Evolutionary conservation across 192 early-diverging fungal species (phyloP).

Genomic region (Haplosporangium gracile): DNA sequence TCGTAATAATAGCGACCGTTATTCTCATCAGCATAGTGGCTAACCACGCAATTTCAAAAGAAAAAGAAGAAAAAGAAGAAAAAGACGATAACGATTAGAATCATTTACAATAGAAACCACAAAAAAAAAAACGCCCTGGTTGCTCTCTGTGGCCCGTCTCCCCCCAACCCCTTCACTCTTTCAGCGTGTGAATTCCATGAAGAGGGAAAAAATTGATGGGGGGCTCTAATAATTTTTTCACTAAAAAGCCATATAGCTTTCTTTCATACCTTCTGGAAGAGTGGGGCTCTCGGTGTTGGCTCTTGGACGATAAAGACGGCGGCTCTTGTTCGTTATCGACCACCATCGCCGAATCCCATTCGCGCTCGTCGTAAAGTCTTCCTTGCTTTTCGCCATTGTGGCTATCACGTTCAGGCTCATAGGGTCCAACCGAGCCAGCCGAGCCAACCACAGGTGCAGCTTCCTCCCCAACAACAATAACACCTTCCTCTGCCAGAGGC

Average conservation of each 20-base stretch:
- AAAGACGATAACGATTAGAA: not conserved
- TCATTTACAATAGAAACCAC: not conserved
- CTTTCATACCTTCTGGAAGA: not conserved
- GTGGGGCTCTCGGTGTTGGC: constrained; percentile 7
- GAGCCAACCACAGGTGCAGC: not conserved
- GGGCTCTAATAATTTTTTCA: not conserved
- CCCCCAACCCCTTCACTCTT: not conserved
- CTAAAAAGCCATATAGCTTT: not conserved
- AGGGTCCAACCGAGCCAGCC: constrained; percentile 4
- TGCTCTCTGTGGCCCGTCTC: not conserved
- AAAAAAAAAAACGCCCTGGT: not conserved
- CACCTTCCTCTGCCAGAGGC: not conserved
- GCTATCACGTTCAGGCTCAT: constrained; percentile 4
- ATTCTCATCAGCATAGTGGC: not conserved
- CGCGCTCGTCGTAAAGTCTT: not conserved
- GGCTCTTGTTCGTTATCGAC: constrained; percentile 10
- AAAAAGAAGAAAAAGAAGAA: not conserved
- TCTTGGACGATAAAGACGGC: constrained; percentile 2
- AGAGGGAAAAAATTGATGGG: not conserved
- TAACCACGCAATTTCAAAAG: not conserved
- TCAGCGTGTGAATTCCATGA: not conserved
- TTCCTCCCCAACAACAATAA: not conserved
- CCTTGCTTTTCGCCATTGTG: not conserved
- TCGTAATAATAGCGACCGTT: constrained; percentile 2
- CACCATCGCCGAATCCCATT: not conserved